Base-by-base conservation (phyloP, 2,329 filamentous ascomycete genomes). In the Podosphaera xanthii region DNA sequence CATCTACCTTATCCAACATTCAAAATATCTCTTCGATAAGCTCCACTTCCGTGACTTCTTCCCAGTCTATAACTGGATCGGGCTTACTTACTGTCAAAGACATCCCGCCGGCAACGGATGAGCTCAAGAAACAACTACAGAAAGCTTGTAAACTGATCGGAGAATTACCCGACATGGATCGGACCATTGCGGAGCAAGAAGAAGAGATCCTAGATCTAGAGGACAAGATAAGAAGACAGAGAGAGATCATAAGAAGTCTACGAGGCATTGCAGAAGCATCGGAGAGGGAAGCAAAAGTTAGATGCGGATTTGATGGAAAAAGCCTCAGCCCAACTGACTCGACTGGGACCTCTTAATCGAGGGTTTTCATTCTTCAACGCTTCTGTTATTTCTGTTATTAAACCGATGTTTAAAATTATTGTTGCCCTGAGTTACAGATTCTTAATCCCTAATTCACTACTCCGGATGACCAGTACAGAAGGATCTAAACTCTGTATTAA, bases 61-160 rank as follows among this genome's bases (percentile, higher is more conserved):
- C 69, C 57, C 72, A 73, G 48, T 67, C 70, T 60, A 61, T 69
- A 10, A 60, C 63, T 30, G 62, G 62, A 35, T 65, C 63, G 0
- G 66, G 64, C 2, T 60, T 64, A 1, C 60, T 69, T 34, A 63
- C 61, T 4, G 63, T 78, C 62, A 94, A 94, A 70, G 85, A 94
- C 65, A 79, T 97, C 14, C 81, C 85, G 1, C 79, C 82, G 2
- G 87, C 87, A 42, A 86, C 87, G 1, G 86, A 88, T 67, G 78
- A 79, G 42, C 76, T 96, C 65, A 90, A 87, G 71, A 83, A 90
- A 71, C 87, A 87, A 71, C 79, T 97, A 60, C 84, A 89, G 69
- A 84, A 83, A 64, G 89, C 90, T 57, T 77, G 86, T 57, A 76
- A 75, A 40, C 79, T 82, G 64, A 74, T 89, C 58, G 75, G 77